Conservation (phyloP, 495 filamentous ascomycete species). For the Amphirosellinia nigrospora region DNA sequence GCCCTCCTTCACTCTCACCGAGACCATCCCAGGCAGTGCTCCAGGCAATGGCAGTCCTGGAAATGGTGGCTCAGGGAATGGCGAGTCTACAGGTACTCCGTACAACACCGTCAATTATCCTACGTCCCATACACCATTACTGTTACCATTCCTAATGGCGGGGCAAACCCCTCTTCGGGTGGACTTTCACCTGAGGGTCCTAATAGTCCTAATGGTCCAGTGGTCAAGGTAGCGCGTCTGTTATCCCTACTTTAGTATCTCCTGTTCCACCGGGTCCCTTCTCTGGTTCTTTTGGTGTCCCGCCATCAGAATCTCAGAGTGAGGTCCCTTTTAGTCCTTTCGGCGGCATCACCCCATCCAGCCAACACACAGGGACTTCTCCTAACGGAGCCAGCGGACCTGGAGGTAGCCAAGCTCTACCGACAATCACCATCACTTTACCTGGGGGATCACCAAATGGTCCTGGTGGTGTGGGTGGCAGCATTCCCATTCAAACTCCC, state of each 20-base stretch:
- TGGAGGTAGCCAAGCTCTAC: slow-evolving; percentile 26
- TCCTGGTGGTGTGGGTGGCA: slow-evolving; percentile 26
- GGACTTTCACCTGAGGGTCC: slow-evolving; percentile 15
- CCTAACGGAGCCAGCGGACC: slow-evolving; percentile 30
- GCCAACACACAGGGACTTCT: slow-evolving; percentile 27
- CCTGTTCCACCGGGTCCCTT: slow-evolving; percentile 35
- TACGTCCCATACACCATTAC: slow-evolving; percentile 19
- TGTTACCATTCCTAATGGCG: slow-evolving; percentile 12
- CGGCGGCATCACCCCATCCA: slow-evolving; percentile 18
- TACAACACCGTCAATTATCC: slow-evolving; percentile 19
- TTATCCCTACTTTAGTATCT: slow-evolving; percentile 23
- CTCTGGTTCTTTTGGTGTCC: slow-evolving; percentile 35
- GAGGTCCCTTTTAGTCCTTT: slow-evolving; percentile 15
- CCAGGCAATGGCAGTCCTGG: slow-evolving; percentile 14
- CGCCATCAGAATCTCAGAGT: slow-evolving; percentile 33
- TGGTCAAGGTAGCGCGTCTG: slow-evolving; percentile 32
- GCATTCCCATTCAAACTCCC: slow-evolving; percentile 15
- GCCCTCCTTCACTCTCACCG: slow-evolving; percentile 15
- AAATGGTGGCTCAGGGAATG: slow-evolving; percentile 4
- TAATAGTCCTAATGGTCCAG: slow-evolving; percentile 25
- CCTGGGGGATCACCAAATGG: slow-evolving; percentile 30
- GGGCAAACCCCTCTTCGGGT: slow-evolving; percentile 8
- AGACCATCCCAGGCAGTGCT: slow-evolving; percentile 10
- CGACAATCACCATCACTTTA: slow-evolving; percentile 37
- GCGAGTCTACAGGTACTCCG: neutral